Conservation (phyloP, 2,329 filamentous ascomycete species). For the Aureobasidium sp. region DNA sequence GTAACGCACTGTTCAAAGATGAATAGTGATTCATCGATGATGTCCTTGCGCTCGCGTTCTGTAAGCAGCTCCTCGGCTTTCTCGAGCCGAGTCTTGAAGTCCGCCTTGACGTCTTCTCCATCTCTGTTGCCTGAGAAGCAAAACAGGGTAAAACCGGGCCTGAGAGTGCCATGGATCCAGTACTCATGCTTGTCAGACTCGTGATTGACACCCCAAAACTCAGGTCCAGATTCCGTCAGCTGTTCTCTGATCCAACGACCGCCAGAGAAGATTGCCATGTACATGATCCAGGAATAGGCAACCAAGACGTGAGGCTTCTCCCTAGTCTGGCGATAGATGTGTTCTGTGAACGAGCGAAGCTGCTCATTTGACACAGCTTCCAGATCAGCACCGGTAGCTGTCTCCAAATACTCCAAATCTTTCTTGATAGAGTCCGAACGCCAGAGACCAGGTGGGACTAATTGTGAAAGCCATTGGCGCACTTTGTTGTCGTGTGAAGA, state of each 20-base stretch:
- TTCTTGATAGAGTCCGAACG: slow-evolving; percentile 22
- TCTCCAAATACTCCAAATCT: slow-evolving; percentile 23
- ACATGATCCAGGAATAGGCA: slow-evolving; percentile 69
- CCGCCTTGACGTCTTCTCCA: slow-evolving; percentile 60
- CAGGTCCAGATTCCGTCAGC: slow-evolving; percentile 47
- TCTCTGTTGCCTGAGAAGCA: slow-evolving; percentile 50
- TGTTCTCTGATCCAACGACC: slow-evolving; percentile 60
- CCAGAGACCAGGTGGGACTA: slow-evolving; percentile 24
- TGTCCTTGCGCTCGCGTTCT: slow-evolving; percentile 47
- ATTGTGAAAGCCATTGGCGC: slow-evolving; percentile 19
- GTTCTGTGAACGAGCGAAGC: slow-evolving; percentile 45
- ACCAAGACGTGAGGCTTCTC: slow-evolving; percentile 57
- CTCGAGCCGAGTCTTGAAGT: slow-evolving; percentile 50
- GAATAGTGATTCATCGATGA: slow-evolving; percentile 53
- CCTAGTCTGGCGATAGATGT: slow-evolving; percentile 43
- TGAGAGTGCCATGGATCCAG: not conserved
- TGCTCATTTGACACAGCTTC: slow-evolving; percentile 11
- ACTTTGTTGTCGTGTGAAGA: slow-evolving; percentile 16
- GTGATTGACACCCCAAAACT: slow-evolving; percentile 47
- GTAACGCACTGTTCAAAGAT: slow-evolving; percentile 55
- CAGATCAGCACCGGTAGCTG: not conserved
- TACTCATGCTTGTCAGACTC: slow-evolving; percentile 5
- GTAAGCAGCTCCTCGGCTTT: slow-evolving; percentile 47
- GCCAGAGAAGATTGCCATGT: slow-evolving; percentile 73
- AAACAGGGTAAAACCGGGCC: slow-evolving; percentile 38